Evolutionary conservation across 345 rosid genomes (phyloP), one percentile per base, ranked within the genome.

Genomic region (Murraya paniculata): DNA sequence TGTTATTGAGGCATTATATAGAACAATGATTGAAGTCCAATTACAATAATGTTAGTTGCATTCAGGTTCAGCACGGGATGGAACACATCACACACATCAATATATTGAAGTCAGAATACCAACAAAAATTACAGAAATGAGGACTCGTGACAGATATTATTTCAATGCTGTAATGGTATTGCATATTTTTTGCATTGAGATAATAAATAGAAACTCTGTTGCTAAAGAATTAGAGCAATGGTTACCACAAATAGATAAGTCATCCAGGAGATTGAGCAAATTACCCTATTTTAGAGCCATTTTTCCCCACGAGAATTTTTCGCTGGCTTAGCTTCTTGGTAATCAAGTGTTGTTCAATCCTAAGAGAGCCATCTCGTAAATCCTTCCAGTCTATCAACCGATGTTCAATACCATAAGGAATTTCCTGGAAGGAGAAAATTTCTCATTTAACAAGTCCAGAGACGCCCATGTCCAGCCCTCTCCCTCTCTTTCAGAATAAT

Each of bases 241-340:
- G 36, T 45, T 56, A 14, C 55, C 58, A 28, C 53, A 77, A 74
- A 53, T 74, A 2, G 19, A 78, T 33, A 6, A 50, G 73, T 11
- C 61, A 57, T 68, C 24, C 25, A 28, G 13, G 53, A 31, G 55
- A 55, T 7, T 45, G 57, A 79, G 69, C 36, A 77, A n/a, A 67
- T 79, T 89, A 89, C 98, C 98, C 97, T 65, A 91, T 91, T 81
- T 90, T 91, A 73, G 89, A 85, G 78, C 99, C 98, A 6, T 89
- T 90, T 85, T 91, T 94, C 68, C 99, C 99, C 41, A 91, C 97
- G 73, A 96, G 94, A 88, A 96, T 94, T 88, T 88, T 92, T 66
- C 97, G 92, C 76, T 92, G 98, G 89, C 98, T 96, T 64, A 81
- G 66, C 79, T 94, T 92, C 74, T 84, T 86, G 60, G 91, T 90